Evolutionary conservation across 176 grass and related monocot species (phyloP), one percentile per base, ranked within the genome.

Genomic region (Oropetium thomaeum): DNA sequence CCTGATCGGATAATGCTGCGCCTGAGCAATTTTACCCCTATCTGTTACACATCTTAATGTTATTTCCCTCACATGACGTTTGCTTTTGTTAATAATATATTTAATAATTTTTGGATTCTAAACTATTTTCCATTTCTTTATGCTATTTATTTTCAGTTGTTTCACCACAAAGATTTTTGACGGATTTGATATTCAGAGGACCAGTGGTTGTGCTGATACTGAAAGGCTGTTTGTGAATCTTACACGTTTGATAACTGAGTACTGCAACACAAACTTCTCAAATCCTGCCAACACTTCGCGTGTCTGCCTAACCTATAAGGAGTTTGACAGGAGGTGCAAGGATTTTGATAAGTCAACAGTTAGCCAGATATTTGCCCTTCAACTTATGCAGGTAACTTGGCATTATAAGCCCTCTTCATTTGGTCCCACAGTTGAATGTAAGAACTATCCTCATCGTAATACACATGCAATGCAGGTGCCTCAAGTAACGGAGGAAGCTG

Each of bases 321-420:
- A 89, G 72, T 98, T 98, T 79, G 65, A 82, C 64, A 79, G 44
- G 44, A 89, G 69, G 55, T 94, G 95, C 40, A 43, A 77, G 47
- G 89, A 94, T 23, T 86, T 92, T 79, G 84, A 79, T 43, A 94
- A 86, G 76, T 81, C 73, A 68, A 98, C 88, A 32, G 62, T 97
- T 22, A 86, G 79, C 31, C 32, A 98, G 76, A 83, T 98, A 65
- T 94, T 98, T 85, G 79, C 89, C 32, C 84, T 94, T 62, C 95
- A 98, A 70, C 95, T 94, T 88, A 98, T 98, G 95, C 95, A 98
- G 95, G 95, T 98, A 84, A 83, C 25, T 66, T 12, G n/a, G 33
- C 52, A 48, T 30, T 53, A 66, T 17, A 53, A 45, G 5, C n/a
- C 1, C 3, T 15, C 39, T 77, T 73, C 40, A 67, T 82, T 87